phyloP scores from a whole-genome alignment of 1,284 basidiomycete genomes.

The Coniferiporia weirii region DNA sequence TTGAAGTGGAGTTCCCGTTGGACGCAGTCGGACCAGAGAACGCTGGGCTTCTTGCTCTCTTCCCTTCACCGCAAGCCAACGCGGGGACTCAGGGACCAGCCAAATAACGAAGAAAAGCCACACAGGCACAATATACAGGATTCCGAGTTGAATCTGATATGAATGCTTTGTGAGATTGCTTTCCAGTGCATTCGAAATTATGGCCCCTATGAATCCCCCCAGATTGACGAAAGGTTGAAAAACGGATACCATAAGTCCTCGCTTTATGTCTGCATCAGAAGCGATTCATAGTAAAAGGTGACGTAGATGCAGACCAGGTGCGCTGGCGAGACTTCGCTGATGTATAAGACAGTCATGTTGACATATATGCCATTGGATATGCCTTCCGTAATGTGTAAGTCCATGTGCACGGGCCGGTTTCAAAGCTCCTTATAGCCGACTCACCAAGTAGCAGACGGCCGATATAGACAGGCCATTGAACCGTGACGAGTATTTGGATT shows the following conservation, averaged over 20 bases:
- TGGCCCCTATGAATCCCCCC: constrained; percentile 17
- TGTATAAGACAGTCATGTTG: constrained; percentile 21
- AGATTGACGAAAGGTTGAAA: constrained; percentile 20
- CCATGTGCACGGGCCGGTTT: background rate
- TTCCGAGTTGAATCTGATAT: constrained; percentile 18
- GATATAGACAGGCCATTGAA: constrained; percentile 19
- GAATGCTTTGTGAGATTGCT: constrained; percentile 19
- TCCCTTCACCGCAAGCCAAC: constrained; percentile 19
- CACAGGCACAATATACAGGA: constrained; percentile 19
- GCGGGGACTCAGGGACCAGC: constrained; percentile 20
- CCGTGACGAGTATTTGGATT: constrained; percentile 20
- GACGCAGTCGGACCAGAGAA: constrained; percentile 14
- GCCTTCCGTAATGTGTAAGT: background rate
- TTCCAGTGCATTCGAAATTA: constrained; percentile 19
- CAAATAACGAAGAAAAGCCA: constrained; percentile 18
- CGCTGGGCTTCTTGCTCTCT: constrained; percentile 13
- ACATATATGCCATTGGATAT: constrained; percentile 20
- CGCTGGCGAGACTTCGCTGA: constrained; percentile 16
- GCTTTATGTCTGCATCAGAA: background rate
- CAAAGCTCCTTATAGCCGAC: background rate
- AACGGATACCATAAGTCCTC: constrained; percentile 15
- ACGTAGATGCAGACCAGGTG: constrained; percentile 9
- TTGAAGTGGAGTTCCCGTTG: constrained; percentile 10
- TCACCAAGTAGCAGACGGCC: constrained; percentile 18
- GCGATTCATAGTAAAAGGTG: background rate